Evolutionary conservation across 192 early-diverging fungal genomes (phyloP), one percentile per base, ranked within the genome.

Genomic region (Podila clonocystis): DNA sequence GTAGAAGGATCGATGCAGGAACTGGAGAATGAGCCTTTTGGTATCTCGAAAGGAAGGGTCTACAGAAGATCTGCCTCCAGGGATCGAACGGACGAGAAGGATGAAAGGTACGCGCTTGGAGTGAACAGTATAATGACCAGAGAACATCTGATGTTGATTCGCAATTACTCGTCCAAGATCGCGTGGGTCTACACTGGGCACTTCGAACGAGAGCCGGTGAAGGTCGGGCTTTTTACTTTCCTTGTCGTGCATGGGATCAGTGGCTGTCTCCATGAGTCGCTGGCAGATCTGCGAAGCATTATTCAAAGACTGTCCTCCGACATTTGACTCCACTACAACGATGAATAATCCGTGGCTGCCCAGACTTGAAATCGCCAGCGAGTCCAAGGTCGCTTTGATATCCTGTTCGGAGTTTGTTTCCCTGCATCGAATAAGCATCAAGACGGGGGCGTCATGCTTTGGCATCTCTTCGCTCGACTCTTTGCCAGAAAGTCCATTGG

Each of bases 21-120:
- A 98, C 48, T 89, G 87, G 94, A 98, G 94, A 67, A 98, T 83
- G 34, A 97, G 88, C 69, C 94, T 93, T 85, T 98, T 98, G 63
- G 95, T 95, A n/a, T 58, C 17, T 68, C 68, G 69, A 22, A 1
- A n/a, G 2, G 83, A 50, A 87, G 88, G 87, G 89, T 88, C 62
- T 50, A 91, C 66, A 62, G 91, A 91, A 29, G 85, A 87, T 58
- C 87, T 80, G n/a, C 94, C 88, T 78, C 92, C 88, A 0, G 96
- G 94, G 55, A 89, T 83, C 2, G 77, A 78, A 68, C 87, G 84
- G n/a, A 74, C 71, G 9, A 87, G 82, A 29, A 88, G 89, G 71
- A 90, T 74, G 50, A 17, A 52, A 8, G 50, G 50, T 68, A 89
- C 89, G 57, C 93, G 89, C 88, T 17, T 52, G 50, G 50, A 52